Evolutionary conservation across 805 yeast species (phyloP).

Genomic region (Ogataea paraovalis): DNA sequence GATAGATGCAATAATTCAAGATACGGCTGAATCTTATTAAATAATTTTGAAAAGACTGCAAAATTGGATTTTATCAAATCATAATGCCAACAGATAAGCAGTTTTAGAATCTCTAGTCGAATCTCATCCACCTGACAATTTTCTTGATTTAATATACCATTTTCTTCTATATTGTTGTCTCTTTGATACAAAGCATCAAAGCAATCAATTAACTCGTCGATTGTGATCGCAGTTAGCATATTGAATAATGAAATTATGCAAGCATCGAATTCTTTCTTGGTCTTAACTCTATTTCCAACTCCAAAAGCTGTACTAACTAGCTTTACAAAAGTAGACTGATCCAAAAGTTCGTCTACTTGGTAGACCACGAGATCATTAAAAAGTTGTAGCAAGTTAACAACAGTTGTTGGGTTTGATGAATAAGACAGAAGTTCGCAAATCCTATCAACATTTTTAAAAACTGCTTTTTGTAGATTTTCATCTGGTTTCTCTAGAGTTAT

Average conservation of each 20-base stretch:
- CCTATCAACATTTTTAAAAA: conserved; percentile 7
- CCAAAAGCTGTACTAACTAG: conserved; percentile 12
- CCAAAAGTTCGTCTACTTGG: conserved; percentile 14
- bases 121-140: conserved; percentile 2
- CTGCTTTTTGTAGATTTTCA: conserved; percentile 3
- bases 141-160: background rate
- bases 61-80: conserved; percentile 4
- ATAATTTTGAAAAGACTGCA: conserved; percentile 4
- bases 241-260: conserved; percentile 12
- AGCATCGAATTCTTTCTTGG: conserved; percentile 8
- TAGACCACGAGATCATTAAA: conserved; percentile 17
- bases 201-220: conserved; percentile 16
- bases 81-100: conserved; percentile 11
- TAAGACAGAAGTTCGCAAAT: conserved; percentile 12
- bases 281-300: conserved; percentile 7
- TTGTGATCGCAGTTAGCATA: conserved; percentile 13
- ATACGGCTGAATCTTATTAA: conserved; percentile 10
- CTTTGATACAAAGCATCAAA: conserved; percentile 8
- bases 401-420: conserved; percentile 10
- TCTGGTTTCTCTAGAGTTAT: conserved; percentile 14
- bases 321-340: conserved; percentile 6
- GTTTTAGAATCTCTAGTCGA: conserved; percentile 16
- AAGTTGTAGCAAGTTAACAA: conserved; percentile 10
- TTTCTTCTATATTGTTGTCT: conserved; percentile 1
- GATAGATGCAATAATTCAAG: conserved; percentile 3